phyloP scores from a whole-genome alignment of 2,329 filamentous ascomycete genomes.

The Coniochaeta sp. region DNA sequence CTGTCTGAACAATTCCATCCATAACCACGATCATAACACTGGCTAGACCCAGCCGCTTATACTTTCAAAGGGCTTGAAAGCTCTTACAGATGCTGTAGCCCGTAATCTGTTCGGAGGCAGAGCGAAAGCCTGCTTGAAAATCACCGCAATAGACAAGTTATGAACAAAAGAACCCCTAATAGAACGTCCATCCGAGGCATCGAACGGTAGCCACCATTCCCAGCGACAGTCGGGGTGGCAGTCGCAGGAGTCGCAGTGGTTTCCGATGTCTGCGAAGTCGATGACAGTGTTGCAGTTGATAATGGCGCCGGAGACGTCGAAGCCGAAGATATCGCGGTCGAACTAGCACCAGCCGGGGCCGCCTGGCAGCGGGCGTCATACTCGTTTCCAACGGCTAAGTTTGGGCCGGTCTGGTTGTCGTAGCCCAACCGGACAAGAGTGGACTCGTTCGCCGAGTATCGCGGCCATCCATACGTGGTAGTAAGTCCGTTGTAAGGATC shows the following conservation, averaged over 20 bases:
- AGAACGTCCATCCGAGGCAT: background rate
- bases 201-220: background rate
- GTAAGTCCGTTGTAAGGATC: constrained; percentile 24
- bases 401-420: constrained; percentile 13
- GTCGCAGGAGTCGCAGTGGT: background rate
- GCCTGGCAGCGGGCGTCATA: constrained; percentile 3
- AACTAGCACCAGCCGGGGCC: background rate
- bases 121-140: background rate
- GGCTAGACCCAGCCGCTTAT: no score
- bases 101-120: background rate
- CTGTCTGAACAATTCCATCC: no score
- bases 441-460: constrained; percentile 16
- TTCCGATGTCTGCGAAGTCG: background rate
- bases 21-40: no score
- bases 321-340: background rate
- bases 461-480: constrained; percentile 28
- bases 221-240: background rate
- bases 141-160: constrained; percentile 8
- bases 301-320: background rate
- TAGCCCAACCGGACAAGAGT: constrained; percentile 18
- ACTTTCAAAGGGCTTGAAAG: no score
- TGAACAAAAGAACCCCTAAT: constrained; percentile 12
- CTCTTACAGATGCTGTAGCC: background rate
- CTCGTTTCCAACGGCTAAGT: constrained; percentile 1
- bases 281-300: background rate